Evolutionary conservation across 2,329 filamentous ascomycete species (phyloP).

Genomic region (Neocatenulostroma microsporum): DNA sequence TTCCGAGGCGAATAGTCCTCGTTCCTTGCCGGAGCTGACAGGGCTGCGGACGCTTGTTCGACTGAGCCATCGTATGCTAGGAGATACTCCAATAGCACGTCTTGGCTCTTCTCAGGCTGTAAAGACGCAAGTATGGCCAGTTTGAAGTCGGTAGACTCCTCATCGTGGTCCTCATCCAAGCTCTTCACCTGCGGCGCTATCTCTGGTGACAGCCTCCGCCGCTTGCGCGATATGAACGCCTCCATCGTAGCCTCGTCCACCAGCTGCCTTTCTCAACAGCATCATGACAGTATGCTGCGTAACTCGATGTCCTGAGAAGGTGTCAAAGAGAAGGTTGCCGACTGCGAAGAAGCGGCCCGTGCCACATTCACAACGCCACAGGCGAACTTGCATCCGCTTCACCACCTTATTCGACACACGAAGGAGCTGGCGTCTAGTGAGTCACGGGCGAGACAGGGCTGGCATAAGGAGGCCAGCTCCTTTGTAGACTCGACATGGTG

Average conservation of each 20-base stretch:
- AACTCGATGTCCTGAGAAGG: neutral
- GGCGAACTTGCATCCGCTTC: too few species aligned
- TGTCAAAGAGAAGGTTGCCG: too few species aligned
- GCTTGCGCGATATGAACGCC: constrained; percentile 20
- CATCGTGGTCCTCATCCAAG: constrained; percentile 34
- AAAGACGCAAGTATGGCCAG: constrained; percentile 75
- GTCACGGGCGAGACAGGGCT: too few species aligned
- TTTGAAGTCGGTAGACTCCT: constrained; percentile 84
- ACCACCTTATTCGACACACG: too few species aligned
- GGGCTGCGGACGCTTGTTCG: constrained; percentile 51
- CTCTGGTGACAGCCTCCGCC: constrained; percentile 16
- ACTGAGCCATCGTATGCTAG: constrained; percentile 73
- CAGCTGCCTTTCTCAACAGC: neutral
- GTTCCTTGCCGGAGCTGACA: constrained; percentile 33
- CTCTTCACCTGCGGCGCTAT: neutral
- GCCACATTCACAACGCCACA: too few species aligned
- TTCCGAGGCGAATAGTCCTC: constrained; percentile 30
- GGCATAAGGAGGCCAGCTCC: too few species aligned
- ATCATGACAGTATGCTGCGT: neutral
- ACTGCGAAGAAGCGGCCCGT: too few species aligned
- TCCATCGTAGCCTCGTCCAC: too few species aligned
- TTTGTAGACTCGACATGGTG: too few species aligned
- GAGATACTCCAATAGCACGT: constrained; percentile 67
- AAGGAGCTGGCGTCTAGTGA: too few species aligned
- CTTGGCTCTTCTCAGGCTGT: constrained; percentile 55